These are phyloP conservation scores for Ilyonectria mors-panacis DNA, from an alignment of 2,329 filamentous ascomycete species.

Conservation along the genomic window DNA sequence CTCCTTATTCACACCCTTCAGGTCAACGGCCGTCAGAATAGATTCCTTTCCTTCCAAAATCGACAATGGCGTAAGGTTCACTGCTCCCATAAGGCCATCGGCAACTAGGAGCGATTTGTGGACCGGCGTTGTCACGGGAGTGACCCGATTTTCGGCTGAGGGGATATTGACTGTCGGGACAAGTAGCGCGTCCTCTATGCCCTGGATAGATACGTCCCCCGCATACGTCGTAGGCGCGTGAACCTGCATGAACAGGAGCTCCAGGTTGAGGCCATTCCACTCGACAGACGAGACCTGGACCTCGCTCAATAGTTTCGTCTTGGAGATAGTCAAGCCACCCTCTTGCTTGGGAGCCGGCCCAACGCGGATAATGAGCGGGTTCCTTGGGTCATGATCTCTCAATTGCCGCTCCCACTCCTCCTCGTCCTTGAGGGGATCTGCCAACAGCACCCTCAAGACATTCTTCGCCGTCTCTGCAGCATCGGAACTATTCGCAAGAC, in stretches of 20 bases:
- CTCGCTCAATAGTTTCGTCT: conserved; percentile 64
- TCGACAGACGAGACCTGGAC: conserved; percentile 74
- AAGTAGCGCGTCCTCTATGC: conserved; percentile 76
- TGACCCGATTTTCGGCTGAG: conserved; percentile 74
- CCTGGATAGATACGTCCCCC: conserved; percentile 57
- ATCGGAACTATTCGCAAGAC: conserved; percentile 57
- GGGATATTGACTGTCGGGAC: conserved; percentile 82
- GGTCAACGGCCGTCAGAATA: conserved; percentile 71
- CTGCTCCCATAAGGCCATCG: conserved; percentile 78
- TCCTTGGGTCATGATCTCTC: conserved; percentile 63
- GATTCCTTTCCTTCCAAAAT: conserved; percentile 56
- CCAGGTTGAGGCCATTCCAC: conserved; percentile 73
- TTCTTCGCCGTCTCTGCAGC: conserved; percentile 69
- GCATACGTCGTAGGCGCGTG: conserved; percentile 54
- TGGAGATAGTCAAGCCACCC: conserved; percentile 49
- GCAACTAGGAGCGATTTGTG: conserved; percentile 85
- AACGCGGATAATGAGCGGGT: conserved; percentile 76
- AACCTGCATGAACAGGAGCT: conserved; percentile 72
- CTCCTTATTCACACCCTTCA: conserved; percentile 61
- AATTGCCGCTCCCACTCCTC: conserved; percentile 78
- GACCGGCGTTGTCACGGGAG: conserved; percentile 83
- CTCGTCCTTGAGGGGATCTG: conserved; percentile 76
- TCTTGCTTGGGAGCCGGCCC: conserved; percentile 49
- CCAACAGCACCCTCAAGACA: conserved; percentile 78
- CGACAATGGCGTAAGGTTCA: conserved; percentile 64